Base-by-base conservation (phyloP, 208 protist genomes). In the Vickermania ingenoplastis region DNA sequence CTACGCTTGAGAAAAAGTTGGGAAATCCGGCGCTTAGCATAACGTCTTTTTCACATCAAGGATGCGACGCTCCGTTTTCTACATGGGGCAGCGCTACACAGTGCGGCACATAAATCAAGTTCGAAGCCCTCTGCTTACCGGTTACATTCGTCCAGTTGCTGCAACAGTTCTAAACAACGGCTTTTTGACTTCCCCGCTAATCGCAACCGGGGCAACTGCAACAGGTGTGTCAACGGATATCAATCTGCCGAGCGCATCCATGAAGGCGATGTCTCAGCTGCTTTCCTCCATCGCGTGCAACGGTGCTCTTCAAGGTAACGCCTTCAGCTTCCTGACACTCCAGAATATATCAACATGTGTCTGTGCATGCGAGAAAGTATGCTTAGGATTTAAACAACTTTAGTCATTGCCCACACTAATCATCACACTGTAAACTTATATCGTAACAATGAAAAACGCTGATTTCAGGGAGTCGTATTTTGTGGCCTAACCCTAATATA, bases 281-380 rank as follows among this genome's bases (percentile, higher is more conserved):
- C 63, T 91, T 17, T 54, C 75, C 14, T 69, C 81, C 14, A 62
- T 91, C 1, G 14, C 85, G 1, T 52, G 79, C 4, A 76, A 82
- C 36, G 73, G 81, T 11, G 67, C 77, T 2, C 62, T 69, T 13
- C 4, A 71, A 0, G 57, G 74, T 2, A n/a, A 74, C 7, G 41
- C 87, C 31, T 61, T 62, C 1, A 79, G 70, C 31, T 66, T 91
- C n/a, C 61, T 65, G 17, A 86, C 72, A 57, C 61, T 91, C 25
- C 83, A 86, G 74, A 94, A 89, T 75, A 89, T 89, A 73, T 87
- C 83, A 90, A 86, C 74, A 26, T 94, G 87, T 50, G 77, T 89
- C 52, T 73, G 82, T 74, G 72, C 75, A 77, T 90, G 73, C 54
- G 81, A 91, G 87, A 94, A 81, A 88, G 82, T 92, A 89, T 81